Base-by-base conservation (phyloP, 129 eudicot genomes). In the Pulicaria dysenterica region DNA sequence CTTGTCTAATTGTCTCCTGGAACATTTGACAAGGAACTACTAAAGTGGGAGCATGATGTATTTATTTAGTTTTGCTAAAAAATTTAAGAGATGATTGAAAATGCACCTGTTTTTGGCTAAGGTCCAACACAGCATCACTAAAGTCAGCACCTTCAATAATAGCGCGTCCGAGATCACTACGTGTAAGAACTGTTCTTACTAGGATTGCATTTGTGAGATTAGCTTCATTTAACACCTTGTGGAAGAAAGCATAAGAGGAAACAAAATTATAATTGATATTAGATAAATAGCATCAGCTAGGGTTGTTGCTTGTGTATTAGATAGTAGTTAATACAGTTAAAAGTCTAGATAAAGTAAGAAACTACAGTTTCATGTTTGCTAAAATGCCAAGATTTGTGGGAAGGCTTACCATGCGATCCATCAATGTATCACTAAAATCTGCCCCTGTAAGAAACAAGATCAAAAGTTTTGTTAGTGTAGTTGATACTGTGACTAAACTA, bases 61-160 rank as follows among this genome's bases (percentile, higher is more conserved):
- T 24, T 24, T 2, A 0, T 24, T 24, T 24, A 24, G 31, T 24
- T 24, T 24, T 24, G 1, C 2, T 24, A 24, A 41, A 6, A 54
- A 42, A 6, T 63, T 53, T 8, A 14, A 50, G 19, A 9, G 37
- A 71, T 71, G 7, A 73, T 7, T 60, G 8, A 10, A 16, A 57
- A 40, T 7, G 48, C 14, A 87, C 97, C 97, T 84, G 99, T 78
- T 90, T 94, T 74, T 94, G 99, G 40, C 73, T 34, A 56, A 94
- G 96, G 85, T 94, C 99, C 46, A 94, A n/a, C 58, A 94, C 99
- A 15, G 99, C 99, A 81, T 94, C 99, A 78, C 99, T 94, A 37
- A 94, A 94, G 70, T 94, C 98, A 58, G 98, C 98, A 54, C 98
- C 98, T 70, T 90, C 96, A 77, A 94, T 90, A 51, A 80, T 80